Conservation (phyloP, 495 filamentous ascomycete species). For the Penicillium coffeae region DNA sequence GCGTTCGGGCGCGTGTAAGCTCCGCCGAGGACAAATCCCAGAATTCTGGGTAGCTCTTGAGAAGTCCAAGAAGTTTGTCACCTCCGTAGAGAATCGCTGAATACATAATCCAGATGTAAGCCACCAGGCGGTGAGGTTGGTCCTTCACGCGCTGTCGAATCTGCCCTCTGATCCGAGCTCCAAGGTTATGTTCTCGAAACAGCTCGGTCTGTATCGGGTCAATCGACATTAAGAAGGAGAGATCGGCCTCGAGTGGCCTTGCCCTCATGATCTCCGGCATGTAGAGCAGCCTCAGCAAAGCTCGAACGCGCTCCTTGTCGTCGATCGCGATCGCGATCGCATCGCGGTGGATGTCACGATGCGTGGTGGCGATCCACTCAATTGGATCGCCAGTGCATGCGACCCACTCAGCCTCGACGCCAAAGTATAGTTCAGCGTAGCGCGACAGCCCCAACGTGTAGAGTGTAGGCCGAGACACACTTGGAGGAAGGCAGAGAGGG, state of each 20-base stretch:
- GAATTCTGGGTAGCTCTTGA: conserved; percentile 39
- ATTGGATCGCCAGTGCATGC: conserved; percentile 10
- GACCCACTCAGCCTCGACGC: conserved; percentile 10
- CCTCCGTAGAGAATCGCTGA: conserved; percentile 59
- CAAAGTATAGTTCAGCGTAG: conserved; percentile 15
- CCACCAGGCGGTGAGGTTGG: conserved; percentile 50
- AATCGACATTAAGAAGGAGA: conserved; percentile 3
- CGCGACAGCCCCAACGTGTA: conserved; percentile 10
- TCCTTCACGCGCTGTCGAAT: conserved; percentile 12
- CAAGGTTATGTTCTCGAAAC: background rate
- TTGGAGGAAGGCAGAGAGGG: conserved; percentile 11
- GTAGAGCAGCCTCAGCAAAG: conserved; percentile 9
- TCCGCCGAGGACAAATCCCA: conserved; percentile 29
- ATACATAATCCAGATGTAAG: conserved; percentile 58
- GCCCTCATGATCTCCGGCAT: conserved; percentile 12
- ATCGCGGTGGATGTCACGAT: background rate
- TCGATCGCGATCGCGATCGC: background rate
- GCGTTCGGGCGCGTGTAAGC: conserved; percentile 21
- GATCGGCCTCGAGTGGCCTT: conserved; percentile 9
- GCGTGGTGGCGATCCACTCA: conserved; percentile 14
- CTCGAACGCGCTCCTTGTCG: conserved; percentile 2
- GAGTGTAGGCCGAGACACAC: background rate
- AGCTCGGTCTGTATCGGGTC: background rate
- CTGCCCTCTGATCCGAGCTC: background rate
- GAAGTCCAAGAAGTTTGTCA: conserved; percentile 47